Base-by-base conservation (phyloP, 2,329 filamentous ascomycete species). In the Cyanodermella asteris region DNA sequence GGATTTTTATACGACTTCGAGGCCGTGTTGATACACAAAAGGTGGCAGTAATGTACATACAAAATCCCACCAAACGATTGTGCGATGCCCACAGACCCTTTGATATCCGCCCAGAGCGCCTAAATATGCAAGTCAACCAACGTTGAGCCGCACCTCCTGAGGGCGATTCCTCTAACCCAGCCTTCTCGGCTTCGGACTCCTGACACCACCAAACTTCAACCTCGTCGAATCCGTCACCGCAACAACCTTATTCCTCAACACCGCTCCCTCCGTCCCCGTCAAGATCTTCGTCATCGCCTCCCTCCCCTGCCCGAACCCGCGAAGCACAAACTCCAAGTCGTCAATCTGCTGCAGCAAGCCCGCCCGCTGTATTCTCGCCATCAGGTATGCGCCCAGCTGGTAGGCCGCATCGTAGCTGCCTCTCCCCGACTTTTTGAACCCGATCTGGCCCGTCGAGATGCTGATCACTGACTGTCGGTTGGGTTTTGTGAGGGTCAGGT, bases 161-260 rank as follows among this genome's bases (percentile, higher is more conserved):
- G n/a, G n/a, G n/a, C n/a, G n/a, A n/a, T n/a, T n/a, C n/a, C n/a
- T n/a, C n/a, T n/a, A n/a, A n/a, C n/a, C n/a, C 55, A 94, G 53
- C 55, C 87, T 73, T 51, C 82, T 82, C 19, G 71, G 73, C 46
- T 72, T 77, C 48, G 64, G 65, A 56, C 80, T 84, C 50, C 82
- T 76, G 19, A 76, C 78, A 43, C 87, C 90, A 52, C 82, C 87
- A 59, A 94, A 91, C 59, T 97, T 97, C 49, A 94, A 51, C 41
- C 74, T 74, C 28, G 84, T 94, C 20, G 68, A 61, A 53, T 97
- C 87, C 16, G 76, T 70, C 32, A 97, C 74, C 38, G 70, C 71
- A 20, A 67, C 57, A 36, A 97, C 75, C 54, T 75, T 69, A 16
- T 62, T 56, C 37, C 80, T 65, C 36, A 94, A 51, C 38, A 68